Evolutionary conservation across 192 early-diverging fungal species (phyloP).

Genomic region (Jimgerdemannia flammicorona): DNA sequence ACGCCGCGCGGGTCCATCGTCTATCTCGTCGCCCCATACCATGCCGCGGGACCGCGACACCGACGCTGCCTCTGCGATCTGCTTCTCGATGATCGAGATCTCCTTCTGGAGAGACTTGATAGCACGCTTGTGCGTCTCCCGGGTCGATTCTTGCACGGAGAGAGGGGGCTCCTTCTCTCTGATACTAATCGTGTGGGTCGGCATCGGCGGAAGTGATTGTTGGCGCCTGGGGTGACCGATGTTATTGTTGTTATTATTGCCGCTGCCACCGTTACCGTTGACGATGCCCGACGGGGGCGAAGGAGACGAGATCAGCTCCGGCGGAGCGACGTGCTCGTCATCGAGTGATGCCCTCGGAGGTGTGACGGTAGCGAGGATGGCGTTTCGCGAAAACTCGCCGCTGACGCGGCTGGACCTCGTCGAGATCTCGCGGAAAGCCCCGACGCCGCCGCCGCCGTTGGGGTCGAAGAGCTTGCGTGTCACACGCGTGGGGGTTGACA

Average conservation of each 20-base stretch:
- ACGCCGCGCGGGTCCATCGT: background rate
- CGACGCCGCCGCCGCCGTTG: background rate
- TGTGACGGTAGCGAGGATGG: background rate
- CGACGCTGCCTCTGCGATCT: background rate
- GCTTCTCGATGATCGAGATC: background rate
- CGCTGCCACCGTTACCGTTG: background rate
- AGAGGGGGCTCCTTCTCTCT: background rate
- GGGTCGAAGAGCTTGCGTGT: background rate
- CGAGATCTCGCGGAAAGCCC: background rate
- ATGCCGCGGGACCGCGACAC: background rate
- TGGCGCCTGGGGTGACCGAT: background rate
- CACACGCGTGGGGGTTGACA: background rate
- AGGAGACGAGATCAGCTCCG: background rate
- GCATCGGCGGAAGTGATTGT: background rate
- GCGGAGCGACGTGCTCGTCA: background rate
- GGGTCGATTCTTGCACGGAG: background rate
- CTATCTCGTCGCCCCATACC: background rate
- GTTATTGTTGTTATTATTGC: background rate
- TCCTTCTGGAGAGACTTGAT: background rate
- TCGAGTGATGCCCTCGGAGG: background rate
- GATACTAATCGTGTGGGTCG: no score
- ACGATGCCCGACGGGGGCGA: background rate
- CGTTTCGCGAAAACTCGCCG: background rate
- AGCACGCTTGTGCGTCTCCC: background rate
- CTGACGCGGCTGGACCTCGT: background rate